These are phyloP conservation scores for Corymbia maculata DNA, from an alignment of 345 rosid species.

Conservation along the genomic window DNA sequence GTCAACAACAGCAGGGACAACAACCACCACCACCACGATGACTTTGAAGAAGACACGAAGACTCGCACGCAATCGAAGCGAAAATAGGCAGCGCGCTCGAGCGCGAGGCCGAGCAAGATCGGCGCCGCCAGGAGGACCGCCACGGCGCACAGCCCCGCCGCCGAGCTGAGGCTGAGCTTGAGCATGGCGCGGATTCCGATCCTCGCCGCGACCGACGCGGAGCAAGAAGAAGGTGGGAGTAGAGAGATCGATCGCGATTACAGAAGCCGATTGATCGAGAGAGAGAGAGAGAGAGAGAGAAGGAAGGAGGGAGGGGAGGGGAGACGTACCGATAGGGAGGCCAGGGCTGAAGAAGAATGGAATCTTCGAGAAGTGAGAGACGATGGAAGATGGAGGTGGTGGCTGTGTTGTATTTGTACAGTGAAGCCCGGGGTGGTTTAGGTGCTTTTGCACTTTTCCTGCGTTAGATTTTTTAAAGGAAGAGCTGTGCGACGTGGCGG, in stretches of 20 bases:
- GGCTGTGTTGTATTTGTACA: background rate
- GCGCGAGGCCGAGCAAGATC: background rate
- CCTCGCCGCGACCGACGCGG: background rate
- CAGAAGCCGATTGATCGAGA: background rate
- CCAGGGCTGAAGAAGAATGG: background rate
- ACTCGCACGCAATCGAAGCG: background rate
- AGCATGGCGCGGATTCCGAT: background rate
- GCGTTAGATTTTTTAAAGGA: background rate
- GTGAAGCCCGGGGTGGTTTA: background rate
- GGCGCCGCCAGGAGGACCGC: background rate
- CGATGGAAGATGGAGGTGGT: background rate
- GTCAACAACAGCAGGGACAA: background rate
- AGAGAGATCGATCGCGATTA: background rate
- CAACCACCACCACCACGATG: background rate
- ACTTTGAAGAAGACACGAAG: background rate
- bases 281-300: background rate
- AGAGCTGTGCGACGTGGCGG: background rate
- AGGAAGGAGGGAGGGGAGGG: background rate
- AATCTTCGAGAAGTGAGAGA: background rate
- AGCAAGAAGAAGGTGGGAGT: background rate
- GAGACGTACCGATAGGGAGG: background rate
- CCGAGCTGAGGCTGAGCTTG: conserved; percentile 7
- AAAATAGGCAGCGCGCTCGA: background rate
- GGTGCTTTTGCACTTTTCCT: background rate
- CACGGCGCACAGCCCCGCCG: background rate